These are phyloP conservation scores for Ambrosiella cleistominuta DNA, from an alignment of 2,329 filamentous ascomycete species.

Conservation along the genomic window DNA sequence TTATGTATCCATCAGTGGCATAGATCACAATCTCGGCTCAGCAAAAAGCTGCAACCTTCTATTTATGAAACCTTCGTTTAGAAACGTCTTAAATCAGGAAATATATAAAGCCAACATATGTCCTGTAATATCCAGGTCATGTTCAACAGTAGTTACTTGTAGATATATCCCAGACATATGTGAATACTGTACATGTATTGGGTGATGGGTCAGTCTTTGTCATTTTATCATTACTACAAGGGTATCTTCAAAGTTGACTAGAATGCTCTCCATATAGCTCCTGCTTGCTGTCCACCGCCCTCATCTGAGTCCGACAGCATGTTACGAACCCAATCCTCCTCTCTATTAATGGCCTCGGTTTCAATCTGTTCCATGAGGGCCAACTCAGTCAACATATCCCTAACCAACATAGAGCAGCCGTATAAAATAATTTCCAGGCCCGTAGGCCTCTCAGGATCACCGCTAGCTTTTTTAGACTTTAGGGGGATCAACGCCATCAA, in stretches of 20 bases:
- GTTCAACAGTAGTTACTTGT: no score
- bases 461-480: slow-evolving; percentile 8
- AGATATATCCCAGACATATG: no score
- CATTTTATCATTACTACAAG: background rate
- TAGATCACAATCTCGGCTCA: no score
- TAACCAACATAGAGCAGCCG: slow-evolving; percentile 31
- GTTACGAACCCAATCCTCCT: slow-evolving; percentile 43
- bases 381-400: slow-evolving; percentile 45
- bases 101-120: no score
- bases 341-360: slow-evolving; percentile 34
- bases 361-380: slow-evolving; percentile 44
- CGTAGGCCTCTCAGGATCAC: slow-evolving; percentile 8
- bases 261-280: slow-evolving; percentile 31
- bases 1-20: no score
- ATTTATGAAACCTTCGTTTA: no score
- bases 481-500: slow-evolving; percentile 28
- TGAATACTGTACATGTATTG: no score
- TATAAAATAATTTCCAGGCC: slow-evolving; percentile 32
- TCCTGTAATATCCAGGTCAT: no score
- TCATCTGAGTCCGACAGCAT: slow-evolving; percentile 27
- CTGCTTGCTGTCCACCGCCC: slow-evolving; percentile 21
- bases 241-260: slow-evolving; percentile 12
- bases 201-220: background rate
- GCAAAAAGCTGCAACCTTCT: no score
- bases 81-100: no score